Base-by-base conservation (phyloP, 306 rosid genomes). In the Vicia villosa region DNA sequence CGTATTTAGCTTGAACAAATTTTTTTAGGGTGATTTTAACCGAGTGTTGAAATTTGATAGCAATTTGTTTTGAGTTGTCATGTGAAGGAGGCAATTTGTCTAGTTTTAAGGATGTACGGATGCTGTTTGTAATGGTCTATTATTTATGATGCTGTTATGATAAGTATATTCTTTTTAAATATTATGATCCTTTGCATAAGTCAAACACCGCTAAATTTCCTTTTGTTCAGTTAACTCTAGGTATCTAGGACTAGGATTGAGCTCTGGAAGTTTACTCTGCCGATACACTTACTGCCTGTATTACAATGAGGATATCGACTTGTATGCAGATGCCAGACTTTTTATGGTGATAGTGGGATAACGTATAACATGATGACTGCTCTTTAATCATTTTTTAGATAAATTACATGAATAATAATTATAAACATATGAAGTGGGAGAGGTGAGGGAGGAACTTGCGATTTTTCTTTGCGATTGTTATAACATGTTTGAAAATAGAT, bases 21-120 rank as follows among this genome's bases (percentile, higher is more conserved):
- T 12, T 71, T 74, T n/a, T 52, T 14, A 54, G 68, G 76, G 16
- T 41, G 57, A 15, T 12, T 75, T 66, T 28, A 49, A 47, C 15
- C 38, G 59, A 45, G 62, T 17, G 24, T 10, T 8, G 66, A 36
- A 70, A 41, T 59, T 75, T 30, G 14, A 3, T 40, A 32, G 47
- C 49, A 51, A 50, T 58, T 65, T 59, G 40, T 52, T 59, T 43
- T 43, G 10, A 50, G 24, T 69, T 76, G 10, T 76, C 47, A 42
- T 14, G 26, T 30, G 58, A 46, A 63, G 56, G 54, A 14, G 22
- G 49, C n/a, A n/a, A n/a, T n/a, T n/a, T n/a, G n/a, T n/a, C n/a
- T n/a, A n/a, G n/a, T n/a, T n/a, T n/a, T n/a, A n/a, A n/a, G n/a
- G n/a, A n/a, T n/a, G n/a, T n/a, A n/a, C n/a, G n/a, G n/a, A 69